Percentiles rank a stretch among this genome's conserved stretches.
Evolutionary conservation across 306 rosid genomes (phyloP).

Genomic region (Alnus rubra): DNA sequence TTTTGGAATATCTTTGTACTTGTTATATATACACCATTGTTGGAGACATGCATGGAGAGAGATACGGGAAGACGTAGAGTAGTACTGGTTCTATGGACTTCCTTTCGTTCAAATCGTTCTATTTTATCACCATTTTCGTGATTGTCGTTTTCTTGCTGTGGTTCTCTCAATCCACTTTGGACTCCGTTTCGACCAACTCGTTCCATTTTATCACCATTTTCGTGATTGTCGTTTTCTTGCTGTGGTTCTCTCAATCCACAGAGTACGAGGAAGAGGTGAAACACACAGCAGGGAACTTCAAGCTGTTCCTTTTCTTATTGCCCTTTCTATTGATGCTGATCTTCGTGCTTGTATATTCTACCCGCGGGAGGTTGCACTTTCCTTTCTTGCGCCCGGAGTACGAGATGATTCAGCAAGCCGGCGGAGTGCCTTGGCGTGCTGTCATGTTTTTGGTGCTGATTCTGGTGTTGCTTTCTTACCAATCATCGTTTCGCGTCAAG

Average conservation of each 20-base stretch:
- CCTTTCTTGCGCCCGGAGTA: slow-evolving; percentile 18
- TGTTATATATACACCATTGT: slow-evolving; percentile 15
- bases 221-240: slow-evolving; percentile 57
- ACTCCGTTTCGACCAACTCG: slow-evolving; percentile 58
- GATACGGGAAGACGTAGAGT: slow-evolving; percentile 19
- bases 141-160: slow-evolving; percentile 65
- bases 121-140: slow-evolving; percentile 55
- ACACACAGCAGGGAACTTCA: slow-evolving; percentile 40
- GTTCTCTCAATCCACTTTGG: slow-evolving; percentile 46
- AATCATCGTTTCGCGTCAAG: slow-evolving; percentile 46
- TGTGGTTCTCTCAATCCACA: slow-evolving; percentile 59
- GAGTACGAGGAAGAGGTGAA: slow-evolving; percentile 46
- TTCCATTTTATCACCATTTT: slow-evolving; percentile 58
- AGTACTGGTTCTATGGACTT: slow-evolving; percentile 14
- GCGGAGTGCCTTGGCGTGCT: slow-evolving; percentile 48
- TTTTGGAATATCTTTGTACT: background rate
- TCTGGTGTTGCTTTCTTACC: slow-evolving; percentile 43
- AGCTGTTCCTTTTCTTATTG: slow-evolving; percentile 48
- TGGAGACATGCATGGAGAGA: background rate
- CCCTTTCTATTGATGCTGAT: slow-evolving; percentile 45
- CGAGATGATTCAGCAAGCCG: slow-evolving; percentile 16
- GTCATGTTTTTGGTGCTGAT: slow-evolving; percentile 39
- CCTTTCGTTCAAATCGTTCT: slow-evolving; percentile 58
- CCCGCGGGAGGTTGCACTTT: slow-evolving; percentile 34
- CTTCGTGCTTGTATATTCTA: slow-evolving; percentile 49